Conservation (phyloP, 1,284 basidiomycete species). For the Volvariella surrecta region DNA sequence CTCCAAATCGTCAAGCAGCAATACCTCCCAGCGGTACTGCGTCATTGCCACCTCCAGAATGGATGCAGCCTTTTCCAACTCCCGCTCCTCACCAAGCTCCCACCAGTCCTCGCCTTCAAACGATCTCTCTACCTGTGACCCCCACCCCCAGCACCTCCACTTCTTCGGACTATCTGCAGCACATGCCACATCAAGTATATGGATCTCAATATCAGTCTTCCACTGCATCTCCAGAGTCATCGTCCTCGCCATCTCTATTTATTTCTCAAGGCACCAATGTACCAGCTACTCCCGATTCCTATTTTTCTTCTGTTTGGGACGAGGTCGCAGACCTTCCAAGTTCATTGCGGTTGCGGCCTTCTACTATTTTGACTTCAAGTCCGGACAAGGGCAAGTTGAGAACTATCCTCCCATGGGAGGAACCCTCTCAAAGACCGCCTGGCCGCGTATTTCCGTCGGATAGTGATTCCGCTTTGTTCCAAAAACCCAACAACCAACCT, state of each 20-base stretch:
- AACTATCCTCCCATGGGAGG: slow-evolving; percentile 92
- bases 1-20: background rate
- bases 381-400: slow-evolving; percentile 73
- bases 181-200: slow-evolving; percentile 15
- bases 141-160: slow-evolving; percentile 16
- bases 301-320: slow-evolving; percentile 73
- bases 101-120: slow-evolving; percentile 27
- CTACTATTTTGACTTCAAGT: no score
- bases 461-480: slow-evolving; percentile 45
- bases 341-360: slow-evolving; percentile 30
- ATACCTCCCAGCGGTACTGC: slow-evolving; percentile 8
- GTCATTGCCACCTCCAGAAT: background rate
- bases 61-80: slow-evolving; percentile 37
- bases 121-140: slow-evolving; percentile 30
- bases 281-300: slow-evolving; percentile 35
- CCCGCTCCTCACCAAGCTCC: slow-evolving; percentile 48
- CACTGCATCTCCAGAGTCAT: slow-evolving; percentile 2
- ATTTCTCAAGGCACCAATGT: background rate
- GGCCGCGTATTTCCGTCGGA: slow-evolving; percentile 71
- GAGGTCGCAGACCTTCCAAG: slow-evolving; percentile 27
- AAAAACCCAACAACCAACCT: slow-evolving; percentile 25
- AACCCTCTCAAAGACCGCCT: slow-evolving; percentile 52
- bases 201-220: slow-evolving; percentile 13
- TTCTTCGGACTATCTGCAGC: background rate
- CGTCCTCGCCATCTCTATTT: background rate